phyloP scores from a whole-genome alignment of 164 flowering plant genomes.

The Vitis cinerea region DNA sequence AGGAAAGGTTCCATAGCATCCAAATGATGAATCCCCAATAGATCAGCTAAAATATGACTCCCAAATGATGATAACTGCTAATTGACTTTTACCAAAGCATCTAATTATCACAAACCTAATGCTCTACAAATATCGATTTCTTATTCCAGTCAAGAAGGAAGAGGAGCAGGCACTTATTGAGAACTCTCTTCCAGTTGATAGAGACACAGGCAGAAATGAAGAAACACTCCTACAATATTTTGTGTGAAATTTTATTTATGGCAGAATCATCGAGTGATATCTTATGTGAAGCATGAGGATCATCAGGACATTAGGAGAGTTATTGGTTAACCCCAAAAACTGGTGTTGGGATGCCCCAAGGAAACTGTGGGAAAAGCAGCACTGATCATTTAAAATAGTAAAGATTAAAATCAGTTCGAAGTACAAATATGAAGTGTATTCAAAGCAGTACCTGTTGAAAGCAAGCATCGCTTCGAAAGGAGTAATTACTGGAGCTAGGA shows the following conservation, averaged over 20 bases:
- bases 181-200: background rate
- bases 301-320: too few species aligned
- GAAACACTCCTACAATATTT: background rate
- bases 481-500: slow-evolving; percentile 86
- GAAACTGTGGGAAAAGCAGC: too few species aligned
- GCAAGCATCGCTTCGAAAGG: slow-evolving; percentile 94
- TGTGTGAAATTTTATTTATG: too few species aligned
- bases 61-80: too few species aligned
- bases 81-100: too few species aligned
- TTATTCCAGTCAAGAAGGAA: background rate
- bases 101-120: too few species aligned
- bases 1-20: background rate
- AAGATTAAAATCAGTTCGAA: background rate
- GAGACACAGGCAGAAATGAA: background rate
- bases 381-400: background rate
- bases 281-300: too few species aligned
- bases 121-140: background rate
- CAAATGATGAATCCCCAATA: background rate
- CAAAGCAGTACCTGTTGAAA: slow-evolving; percentile 61
- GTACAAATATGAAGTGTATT: background rate
- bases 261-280: too few species aligned
- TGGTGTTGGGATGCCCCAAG: too few species aligned
- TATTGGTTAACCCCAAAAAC: too few species aligned
- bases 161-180: background rate
- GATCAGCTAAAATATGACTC: too few species aligned